Conservation (phyloP, 208 protist genomes). For the Angomonas desouzai region DNA sequence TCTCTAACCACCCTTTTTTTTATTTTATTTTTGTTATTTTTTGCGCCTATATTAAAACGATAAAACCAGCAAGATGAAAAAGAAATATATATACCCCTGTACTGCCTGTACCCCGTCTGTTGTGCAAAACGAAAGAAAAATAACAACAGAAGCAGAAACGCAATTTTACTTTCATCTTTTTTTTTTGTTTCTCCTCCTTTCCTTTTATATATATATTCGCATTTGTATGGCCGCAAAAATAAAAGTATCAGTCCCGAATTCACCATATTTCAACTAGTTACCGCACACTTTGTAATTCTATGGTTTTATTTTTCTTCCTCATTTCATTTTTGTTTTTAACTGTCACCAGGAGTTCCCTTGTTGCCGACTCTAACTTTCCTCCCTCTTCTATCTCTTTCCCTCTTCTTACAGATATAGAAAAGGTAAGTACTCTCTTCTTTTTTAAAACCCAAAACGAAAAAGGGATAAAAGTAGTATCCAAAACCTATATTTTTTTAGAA, state of each 20-base stretch:
- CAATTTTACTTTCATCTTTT: conserved; percentile 1
- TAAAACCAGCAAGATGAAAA: conserved; percentile 1
- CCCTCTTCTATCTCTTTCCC: too few species aligned
- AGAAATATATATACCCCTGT: neutral
- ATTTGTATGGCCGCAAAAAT: neutral
- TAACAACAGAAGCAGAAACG: neutral
- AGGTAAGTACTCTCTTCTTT: too few species aligned
- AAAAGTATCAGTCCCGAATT: neutral
- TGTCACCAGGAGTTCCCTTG: too few species aligned
- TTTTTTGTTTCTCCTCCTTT: conserved; percentile 14
- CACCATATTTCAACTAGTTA: conserved; percentile 8
- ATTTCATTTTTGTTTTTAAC: conserved; percentile 19
- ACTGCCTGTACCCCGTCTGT: neutral
- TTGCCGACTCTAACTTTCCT: too few species aligned
- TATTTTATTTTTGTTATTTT: too few species aligned
- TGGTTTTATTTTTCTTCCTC: neutral
- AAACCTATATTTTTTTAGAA: conserved; percentile 15
- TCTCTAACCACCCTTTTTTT: too few species aligned
- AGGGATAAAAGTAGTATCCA: neutral
- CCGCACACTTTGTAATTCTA: conserved; percentile 7
- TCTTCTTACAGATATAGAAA: too few species aligned
- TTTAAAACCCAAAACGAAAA: neutral
- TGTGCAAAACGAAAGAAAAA: conserved; percentile 8
- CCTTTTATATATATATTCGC: neutral
- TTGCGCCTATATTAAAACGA: neutral